These are phyloP conservation scores for Wickerhamomyces tratensis DNA, from an alignment of 805 yeast genomes.

Conservation along the genomic window DNA sequence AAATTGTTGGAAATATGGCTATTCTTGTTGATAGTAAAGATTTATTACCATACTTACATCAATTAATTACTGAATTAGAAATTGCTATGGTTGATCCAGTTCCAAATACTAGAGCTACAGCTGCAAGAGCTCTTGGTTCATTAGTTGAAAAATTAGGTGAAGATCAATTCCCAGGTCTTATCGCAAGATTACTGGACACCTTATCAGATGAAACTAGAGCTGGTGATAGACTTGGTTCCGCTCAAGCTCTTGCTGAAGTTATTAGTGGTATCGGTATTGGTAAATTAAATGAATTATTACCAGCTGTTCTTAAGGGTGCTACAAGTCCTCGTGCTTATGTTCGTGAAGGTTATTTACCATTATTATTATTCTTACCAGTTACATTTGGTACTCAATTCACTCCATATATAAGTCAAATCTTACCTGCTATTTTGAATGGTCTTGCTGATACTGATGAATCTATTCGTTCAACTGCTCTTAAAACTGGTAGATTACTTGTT, in stretches of 20 bases:
- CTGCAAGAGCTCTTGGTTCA: conserved; percentile 94
- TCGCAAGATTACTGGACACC: conserved; percentile 68
- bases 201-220: conserved; percentile 68
- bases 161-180: conserved; percentile 85
- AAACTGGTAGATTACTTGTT: conserved; percentile 89
- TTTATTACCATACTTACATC: conserved; percentile 71
- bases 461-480: conserved; percentile 79
- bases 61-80: conserved; percentile 75
- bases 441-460: conserved; percentile 84
- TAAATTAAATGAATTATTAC: conserved; percentile 83
- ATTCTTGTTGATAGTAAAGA: conserved; percentile 86
- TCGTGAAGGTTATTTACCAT: conserved; percentile 89
- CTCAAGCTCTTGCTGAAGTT: conserved; percentile 94
- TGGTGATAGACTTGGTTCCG: conserved; percentile 94
- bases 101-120: conserved; percentile 93
- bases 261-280: conserved; percentile 82
- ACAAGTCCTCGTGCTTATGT: conserved; percentile 55
- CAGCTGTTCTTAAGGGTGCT: conserved; percentile 67
- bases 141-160: conserved; percentile 95
- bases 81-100: conserved; percentile 98
- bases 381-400: conserved; percentile 89
- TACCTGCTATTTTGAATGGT: conserved; percentile 88
- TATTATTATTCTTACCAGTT: conserved; percentile 83
- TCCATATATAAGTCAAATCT: conserved; percentile 75
- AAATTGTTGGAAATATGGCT: conserved; percentile 98